Evolutionary conservation across 2,329 filamentous ascomycete genomes (phyloP).

Genomic region (Ustilaginoidea virens): DNA sequence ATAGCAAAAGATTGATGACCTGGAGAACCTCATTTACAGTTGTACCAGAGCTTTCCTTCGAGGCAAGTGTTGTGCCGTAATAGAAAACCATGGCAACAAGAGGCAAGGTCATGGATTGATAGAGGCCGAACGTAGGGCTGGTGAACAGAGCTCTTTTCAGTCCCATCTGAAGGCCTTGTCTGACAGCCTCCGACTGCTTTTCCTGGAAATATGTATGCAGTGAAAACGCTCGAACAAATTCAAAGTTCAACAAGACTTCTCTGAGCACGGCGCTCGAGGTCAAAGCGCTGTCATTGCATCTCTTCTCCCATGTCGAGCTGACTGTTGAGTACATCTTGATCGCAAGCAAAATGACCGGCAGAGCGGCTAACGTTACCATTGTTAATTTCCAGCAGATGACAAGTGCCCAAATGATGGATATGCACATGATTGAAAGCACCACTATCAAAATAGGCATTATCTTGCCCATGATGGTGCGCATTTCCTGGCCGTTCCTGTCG

Average conservation of each 20-base stretch:
- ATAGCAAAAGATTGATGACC: conserved; percentile 71
- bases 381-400: conserved; percentile 66
- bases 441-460: conserved; percentile 59
- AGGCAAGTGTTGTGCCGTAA: conserved; percentile 56
- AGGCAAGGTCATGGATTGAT: conserved; percentile 56
- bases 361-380: conserved; percentile 54
- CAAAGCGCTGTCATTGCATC: conserved; percentile 47
- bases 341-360: conserved; percentile 50
- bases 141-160: conserved; percentile 49
- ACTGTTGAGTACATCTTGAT: conserved; percentile 50
- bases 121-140: conserved; percentile 62
- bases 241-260: conserved; percentile 67
- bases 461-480: conserved; percentile 65
- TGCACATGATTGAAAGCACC: conserved; percentile 47
- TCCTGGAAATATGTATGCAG: conserved; percentile 55
- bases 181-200: conserved; percentile 42
- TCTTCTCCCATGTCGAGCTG: conserved; percentile 56
- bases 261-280: conserved; percentile 40
- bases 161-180: conserved; percentile 42
- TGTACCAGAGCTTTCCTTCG: conserved; percentile 24
- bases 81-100: conserved; percentile 70
- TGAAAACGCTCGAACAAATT: conserved; percentile 59
- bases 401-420: conserved; percentile 63
- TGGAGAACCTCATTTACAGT: conserved; percentile 47
- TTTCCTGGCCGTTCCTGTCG: conserved; percentile 74